Percentiles rank a stretch among this genome's conserved stretches.
Evolutionary conservation across 139 green algal genomes (phyloP).

Genomic region (Picocystis salinarum): DNA sequence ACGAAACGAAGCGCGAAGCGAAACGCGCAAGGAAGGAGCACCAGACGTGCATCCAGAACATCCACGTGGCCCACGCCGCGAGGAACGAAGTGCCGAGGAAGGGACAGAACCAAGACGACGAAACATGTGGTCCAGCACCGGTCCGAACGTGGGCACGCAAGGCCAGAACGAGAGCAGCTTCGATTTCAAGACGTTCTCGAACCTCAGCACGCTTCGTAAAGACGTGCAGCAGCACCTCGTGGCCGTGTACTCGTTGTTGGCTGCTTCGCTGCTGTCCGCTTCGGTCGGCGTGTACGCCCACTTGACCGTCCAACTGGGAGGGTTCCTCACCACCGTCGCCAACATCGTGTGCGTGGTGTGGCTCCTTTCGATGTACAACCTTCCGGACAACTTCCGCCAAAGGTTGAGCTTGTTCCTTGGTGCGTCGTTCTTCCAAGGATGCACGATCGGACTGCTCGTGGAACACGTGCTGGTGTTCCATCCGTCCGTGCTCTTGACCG

Average conservation of each 20-base stretch:
- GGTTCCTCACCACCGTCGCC: constrained; percentile 18
- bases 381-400: constrained; percentile 15
- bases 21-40: no score
- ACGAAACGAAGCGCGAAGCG: no score
- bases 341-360: constrained; percentile 23
- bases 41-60: no score
- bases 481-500: constrained; percentile 24
- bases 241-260: constrained; percentile 39
- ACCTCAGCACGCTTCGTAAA: constrained; percentile 4
- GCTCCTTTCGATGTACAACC: constrained; percentile 15
- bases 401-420: constrained; percentile 10
- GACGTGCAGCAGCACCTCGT: constrained; percentile 13
- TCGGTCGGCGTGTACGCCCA: constrained; percentile 15
- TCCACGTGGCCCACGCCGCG: no score
- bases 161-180: no score
- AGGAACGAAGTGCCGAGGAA: no score
- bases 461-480: constrained; percentile 15
- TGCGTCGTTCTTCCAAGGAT: constrained; percentile 26
- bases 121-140: no score
- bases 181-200: no score
- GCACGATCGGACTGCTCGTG: constrained; percentile 24
- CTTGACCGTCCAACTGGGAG: constrained; percentile 12
- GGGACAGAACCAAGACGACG: no score
- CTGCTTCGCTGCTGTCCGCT: constrained; percentile 14
- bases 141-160: no score